These are phyloP conservation scores for Geranium brycei DNA, from an alignment of 345 rosid species.

Conservation along the genomic window DNA sequence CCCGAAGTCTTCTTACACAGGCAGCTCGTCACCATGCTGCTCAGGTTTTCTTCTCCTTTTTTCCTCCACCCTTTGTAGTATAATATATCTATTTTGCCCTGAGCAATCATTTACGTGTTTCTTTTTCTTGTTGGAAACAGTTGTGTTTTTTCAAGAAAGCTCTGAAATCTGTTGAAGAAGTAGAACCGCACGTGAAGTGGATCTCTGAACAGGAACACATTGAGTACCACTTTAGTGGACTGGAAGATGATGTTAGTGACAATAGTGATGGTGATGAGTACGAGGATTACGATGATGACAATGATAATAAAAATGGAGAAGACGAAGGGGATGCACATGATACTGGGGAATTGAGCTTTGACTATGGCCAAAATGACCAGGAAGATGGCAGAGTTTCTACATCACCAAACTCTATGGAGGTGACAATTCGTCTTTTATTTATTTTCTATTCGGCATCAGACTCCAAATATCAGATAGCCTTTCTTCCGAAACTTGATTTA, in stretches of 20 bases:
- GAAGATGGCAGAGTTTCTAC: conserved; percentile 35
- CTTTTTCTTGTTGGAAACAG: conserved; percentile 33
- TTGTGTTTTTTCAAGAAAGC: conserved; percentile 73
- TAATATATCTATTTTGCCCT: not conserved
- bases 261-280: conserved; percentile 34
- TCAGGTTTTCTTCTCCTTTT: conserved; percentile 46
- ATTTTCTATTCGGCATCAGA: not conserved
- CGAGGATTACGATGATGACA: conserved; percentile 19
- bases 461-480: not conserved
- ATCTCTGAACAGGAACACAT: conserved; percentile 67
- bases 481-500: not conserved
- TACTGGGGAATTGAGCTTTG: conserved; percentile 84
- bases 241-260: conserved; percentile 55
- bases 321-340: conserved; percentile 20
- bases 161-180: conserved; percentile 62
- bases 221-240: conserved; percentile 72
- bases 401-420: conserved; percentile 47
- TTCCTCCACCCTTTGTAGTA: not conserved
- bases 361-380: conserved; percentile 39
- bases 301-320: conserved; percentile 8
- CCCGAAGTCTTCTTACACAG: conserved; percentile 91
- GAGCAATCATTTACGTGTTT: not conserved
- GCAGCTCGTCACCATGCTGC: conserved; percentile 98
- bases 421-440: conserved; percentile 15
- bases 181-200: conserved; percentile 63